Evolutionary conservation across 2,329 filamentous ascomycete genomes (phyloP).

Genomic region (Apiospora koreana): DNA sequence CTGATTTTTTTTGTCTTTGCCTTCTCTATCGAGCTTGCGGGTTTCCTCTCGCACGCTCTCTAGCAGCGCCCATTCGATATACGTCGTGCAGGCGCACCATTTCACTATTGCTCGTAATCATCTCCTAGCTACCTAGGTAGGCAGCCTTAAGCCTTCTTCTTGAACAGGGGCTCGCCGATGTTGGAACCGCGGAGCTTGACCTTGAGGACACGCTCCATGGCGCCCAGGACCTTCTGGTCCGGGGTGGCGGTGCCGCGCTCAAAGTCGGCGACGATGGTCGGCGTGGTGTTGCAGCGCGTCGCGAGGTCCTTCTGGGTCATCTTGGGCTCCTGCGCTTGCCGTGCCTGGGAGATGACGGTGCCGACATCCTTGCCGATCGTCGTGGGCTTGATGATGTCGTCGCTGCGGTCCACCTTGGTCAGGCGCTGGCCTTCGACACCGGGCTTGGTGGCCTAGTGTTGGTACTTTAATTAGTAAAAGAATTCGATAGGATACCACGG

Average conservation of each 20-base stretch:
- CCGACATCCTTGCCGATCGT: conserved; percentile 81
- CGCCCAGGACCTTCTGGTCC: conserved; percentile 78
- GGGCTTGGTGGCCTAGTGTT: conserved; percentile 46
- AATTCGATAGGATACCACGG: background rate
- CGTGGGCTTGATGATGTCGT: conserved; percentile 98
- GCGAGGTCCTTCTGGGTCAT: conserved; percentile 92
- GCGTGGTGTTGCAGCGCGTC: conserved; percentile 86
- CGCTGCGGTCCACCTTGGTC: conserved; percentile 95
- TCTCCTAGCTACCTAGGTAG: background rate
- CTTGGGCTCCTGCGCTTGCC: conserved; percentile 82
- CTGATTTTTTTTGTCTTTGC: background rate
- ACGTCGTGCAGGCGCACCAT: background rate
- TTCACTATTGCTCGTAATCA: background rate
- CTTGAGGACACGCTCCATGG: conserved; percentile 83
- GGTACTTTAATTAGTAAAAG: background rate
- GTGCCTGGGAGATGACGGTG: conserved; percentile 77
- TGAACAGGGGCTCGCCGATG: conserved; percentile 82
- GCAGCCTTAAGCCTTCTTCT: conserved; percentile 23
- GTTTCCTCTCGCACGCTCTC: conserved; percentile 3
- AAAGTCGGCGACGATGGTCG: conserved; percentile 77
- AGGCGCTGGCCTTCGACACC: conserved; percentile 86
- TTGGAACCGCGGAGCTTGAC: conserved; percentile 83
- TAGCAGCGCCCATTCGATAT: background rate
- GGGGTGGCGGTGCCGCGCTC: conserved; percentile 78
- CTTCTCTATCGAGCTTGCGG: background rate